Base-by-base conservation (phyloP, 1,284 basidiomycete species). In the Sphagnurus paluster region DNA sequence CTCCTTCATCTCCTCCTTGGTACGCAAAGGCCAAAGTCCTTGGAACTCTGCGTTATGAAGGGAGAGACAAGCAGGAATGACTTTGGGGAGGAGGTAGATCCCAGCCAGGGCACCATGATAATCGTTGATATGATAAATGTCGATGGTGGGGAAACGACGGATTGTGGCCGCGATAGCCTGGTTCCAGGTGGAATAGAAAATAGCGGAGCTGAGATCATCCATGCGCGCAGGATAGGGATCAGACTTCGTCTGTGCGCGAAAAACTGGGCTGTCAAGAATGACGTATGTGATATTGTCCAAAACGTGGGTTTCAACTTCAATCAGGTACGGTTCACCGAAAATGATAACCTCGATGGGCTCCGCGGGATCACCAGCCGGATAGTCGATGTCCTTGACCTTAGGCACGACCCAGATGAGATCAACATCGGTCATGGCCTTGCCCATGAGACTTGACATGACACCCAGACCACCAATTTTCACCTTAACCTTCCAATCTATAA, bases 161-260 rank as follows among this genome's bases (percentile, higher is more conserved):
- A 95, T 84, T 13, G 91, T 88, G 45, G 91, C 87, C 24, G 92
- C 91, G 54, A 96, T 93, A 45, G 92, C 91, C 68, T 96, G 93
- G 61, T 96, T 96, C 93, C 93, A 96, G 17, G 93, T 94, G 44
- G 93, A 95, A 69, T 96, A 95, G 76, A 95, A 96, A 64, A 95
- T 95, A 26, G 93, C 93, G 13, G 92, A 95, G 58, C 87, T 90
- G 48, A 96, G 76, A 64, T 96, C 93, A 65, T 96, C 93, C 93
- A 96, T 96, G 58, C 93, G 90, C 59, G 91, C 88, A 24, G 93
- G 93, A 67, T 96, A 95, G 5, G 93, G 93, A 62, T 95, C 93
- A 0, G 92, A 75, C 67, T 95, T 95, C 23, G 92, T 95, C 67
- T 95, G 93, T 3, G 93, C 92, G 46, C 93, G 87, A 81, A 96